These are phyloP conservation scores for Pseudogymnoascus sp. DNA, from an alignment of 2,329 filamentous ascomycete species.

Conservation along the genomic window DNA sequence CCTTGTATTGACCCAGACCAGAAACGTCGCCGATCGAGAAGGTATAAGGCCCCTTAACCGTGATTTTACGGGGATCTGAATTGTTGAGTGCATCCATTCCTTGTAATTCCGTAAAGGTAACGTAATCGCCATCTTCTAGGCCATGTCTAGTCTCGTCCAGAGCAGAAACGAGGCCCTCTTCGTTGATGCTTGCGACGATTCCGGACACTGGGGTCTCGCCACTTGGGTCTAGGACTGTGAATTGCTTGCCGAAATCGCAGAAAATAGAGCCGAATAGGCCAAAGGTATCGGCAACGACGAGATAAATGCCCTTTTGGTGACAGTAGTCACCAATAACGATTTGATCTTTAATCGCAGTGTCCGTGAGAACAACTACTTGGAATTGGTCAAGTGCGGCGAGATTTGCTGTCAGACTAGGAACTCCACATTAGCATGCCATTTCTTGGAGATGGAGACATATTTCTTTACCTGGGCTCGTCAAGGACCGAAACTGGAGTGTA, in stretches of 20 bases:
- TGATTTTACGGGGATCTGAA: conserved; percentile 78
- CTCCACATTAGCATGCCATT: conserved; percentile 14
- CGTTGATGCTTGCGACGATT: conserved; percentile 83
- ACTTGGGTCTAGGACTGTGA: conserved; percentile 80
- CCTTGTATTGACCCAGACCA: conserved; percentile 75
- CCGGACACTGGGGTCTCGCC: conserved; percentile 82
- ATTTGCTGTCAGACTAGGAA: conserved; percentile 61
- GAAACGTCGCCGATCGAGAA: conserved; percentile 95
- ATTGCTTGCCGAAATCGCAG: conserved; percentile 93
- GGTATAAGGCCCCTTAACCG: conserved; percentile 91
- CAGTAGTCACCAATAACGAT: conserved; percentile 83
- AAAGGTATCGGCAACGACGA: conserved; percentile 81
- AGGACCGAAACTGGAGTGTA: conserved; percentile 88
- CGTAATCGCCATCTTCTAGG: conserved; percentile 90
- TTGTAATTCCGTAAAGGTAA: conserved; percentile 88
- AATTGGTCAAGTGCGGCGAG: conserved; percentile 79
- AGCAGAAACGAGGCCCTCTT: conserved; percentile 84
- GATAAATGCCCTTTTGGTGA: conserved; percentile 84
- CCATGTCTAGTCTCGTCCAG: conserved; percentile 93
- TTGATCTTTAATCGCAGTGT: conserved; percentile 73
- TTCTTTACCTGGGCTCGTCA: conserved; percentile 43
- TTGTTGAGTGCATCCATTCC: conserved; percentile 86
- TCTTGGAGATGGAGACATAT: not conserved
- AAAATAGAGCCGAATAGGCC: conserved; percentile 94
- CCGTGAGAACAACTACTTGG: conserved; percentile 86